Percentiles rank a stretch among this genome's conserved stretches.
These are phyloP conservation scores for Hypoxylon rickii DNA, from an alignment of 495 filamentous ascomycete genomes.

Conservation along the genomic window DNA sequence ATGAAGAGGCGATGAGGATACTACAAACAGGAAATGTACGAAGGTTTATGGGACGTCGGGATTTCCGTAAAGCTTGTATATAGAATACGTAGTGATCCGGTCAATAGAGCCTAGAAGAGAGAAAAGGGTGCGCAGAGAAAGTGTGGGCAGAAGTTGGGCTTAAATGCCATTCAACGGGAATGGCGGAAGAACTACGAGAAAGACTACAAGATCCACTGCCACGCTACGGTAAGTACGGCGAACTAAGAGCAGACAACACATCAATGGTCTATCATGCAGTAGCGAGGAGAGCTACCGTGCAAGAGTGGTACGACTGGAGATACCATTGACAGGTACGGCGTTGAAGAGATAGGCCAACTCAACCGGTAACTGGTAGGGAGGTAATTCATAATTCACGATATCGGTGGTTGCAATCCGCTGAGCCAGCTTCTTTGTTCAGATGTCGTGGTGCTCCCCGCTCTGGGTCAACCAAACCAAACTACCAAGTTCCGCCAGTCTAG, in stretches of 20 bases:
- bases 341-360: too few species aligned
- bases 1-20: too few species aligned
- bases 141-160: constrained; percentile 1
- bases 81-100: not conserved
- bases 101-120: not conserved
- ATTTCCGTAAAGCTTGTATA: not conserved
- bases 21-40: too few species aligned
- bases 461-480: too few species aligned
- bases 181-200: too few species aligned
- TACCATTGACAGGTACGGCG: constrained; percentile 5
- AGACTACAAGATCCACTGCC: constrained; percentile 19
- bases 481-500: too few species aligned
- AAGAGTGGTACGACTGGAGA: constrained; percentile 28
- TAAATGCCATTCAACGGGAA: constrained; percentile 27
- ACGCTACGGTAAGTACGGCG: constrained; percentile 8
- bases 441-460: constrained; percentile 24
- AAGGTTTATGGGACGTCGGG: constrained; percentile 1
- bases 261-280: constrained; percentile 9
- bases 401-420: constrained; percentile 21
- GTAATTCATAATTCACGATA: constrained; percentile 23
- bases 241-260: constrained; percentile 18
- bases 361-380: too few species aligned
- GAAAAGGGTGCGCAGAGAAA: constrained; percentile 3
- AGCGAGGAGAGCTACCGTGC: not conserved
- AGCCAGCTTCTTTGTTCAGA: constrained; percentile 13